Base-by-base conservation (phyloP, 495 filamentous ascomycete genomes). In the Penicillium manginii region DNA sequence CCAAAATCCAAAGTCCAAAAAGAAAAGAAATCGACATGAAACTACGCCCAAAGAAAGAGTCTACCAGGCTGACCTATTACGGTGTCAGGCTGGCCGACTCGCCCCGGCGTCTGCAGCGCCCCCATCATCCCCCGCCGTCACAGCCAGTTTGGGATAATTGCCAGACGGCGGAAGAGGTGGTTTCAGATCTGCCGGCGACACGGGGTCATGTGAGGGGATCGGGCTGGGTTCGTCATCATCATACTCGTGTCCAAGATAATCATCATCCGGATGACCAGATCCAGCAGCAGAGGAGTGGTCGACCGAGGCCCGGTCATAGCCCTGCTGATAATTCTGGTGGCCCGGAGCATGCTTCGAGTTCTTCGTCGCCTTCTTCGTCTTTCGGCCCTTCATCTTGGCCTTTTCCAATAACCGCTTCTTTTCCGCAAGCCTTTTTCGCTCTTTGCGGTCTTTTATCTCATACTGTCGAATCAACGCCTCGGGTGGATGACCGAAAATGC, bases 381-480 rank as follows among this genome's bases (percentile, higher is more conserved):
- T 97, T 33, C 91, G 85, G 50, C 90, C 89, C 68, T 96, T 96
- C 86, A 93, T 92, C 78, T 96, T 96, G 32, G 94, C 92, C 69
- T 96, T 96, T 74, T 98, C 93, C 51, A 97, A 74, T 43, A 97
- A 79, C 26, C 93, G 82, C 56, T 88, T 84, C 69, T 92, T 91
- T 75, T 96, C 92, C 15, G 89, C 89, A 60, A 91, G 77, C 47
- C 87, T 83, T 69, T 91, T 89, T 40, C 90, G 88, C 69, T 91
- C 88, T 54, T 89, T 88, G 18, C 91, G 86, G 69, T 97, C 93
- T 69, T 96, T 97, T 72, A 93, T 88, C 73, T 98, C 93, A 64
- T 97, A 98, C 62, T 93, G 88, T 37, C 91, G 84, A 57, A 97
- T 91, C 50, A 98, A 74, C 42, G 93, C 93, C 61, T 86, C 82